Evolutionary conservation across 805 yeast species (phyloP).

Genomic region (Barnettozyma californica): DNA sequence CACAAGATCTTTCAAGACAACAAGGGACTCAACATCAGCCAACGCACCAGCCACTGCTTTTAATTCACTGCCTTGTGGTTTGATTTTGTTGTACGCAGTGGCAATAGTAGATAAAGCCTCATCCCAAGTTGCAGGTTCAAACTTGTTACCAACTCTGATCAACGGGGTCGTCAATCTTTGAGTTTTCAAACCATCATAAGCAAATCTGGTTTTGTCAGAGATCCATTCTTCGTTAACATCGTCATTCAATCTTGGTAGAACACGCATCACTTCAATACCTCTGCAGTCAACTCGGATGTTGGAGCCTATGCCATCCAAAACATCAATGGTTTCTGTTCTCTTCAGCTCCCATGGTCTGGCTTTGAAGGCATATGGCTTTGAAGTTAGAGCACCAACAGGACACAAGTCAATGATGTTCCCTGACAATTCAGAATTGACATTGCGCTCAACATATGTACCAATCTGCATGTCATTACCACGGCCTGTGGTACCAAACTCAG

Average conservation of each 20-base stretch:
- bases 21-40: slow-evolving; percentile 77
- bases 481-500: slow-evolving; percentile 84
- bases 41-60: slow-evolving; percentile 81
- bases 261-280: slow-evolving; percentile 84
- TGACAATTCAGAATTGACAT: slow-evolving; percentile 76
- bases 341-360: slow-evolving; percentile 93
- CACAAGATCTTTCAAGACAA: slow-evolving; percentile 72
- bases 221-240: slow-evolving; percentile 91
- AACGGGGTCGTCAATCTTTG: slow-evolving; percentile 82
- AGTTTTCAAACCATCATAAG: slow-evolving; percentile 79
- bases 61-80: slow-evolving; percentile 64
- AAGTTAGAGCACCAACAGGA: slow-evolving; percentile 89
- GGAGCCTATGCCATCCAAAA: slow-evolving; percentile 77
- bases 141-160: slow-evolving; percentile 61
- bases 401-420: slow-evolving; percentile 86
- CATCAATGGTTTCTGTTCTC: slow-evolving; percentile 83
- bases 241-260: slow-evolving; percentile 79
- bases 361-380: slow-evolving; percentile 87
- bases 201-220: slow-evolving; percentile 80
- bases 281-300: slow-evolving; percentile 80
- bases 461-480: slow-evolving; percentile 91
- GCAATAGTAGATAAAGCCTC: slow-evolving; percentile 72
- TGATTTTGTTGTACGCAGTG: slow-evolving; percentile 47
- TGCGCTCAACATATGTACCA: slow-evolving; percentile 83
- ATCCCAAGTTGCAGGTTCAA: slow-evolving; percentile 80